Base-by-base conservation (phyloP, 2,329 filamentous ascomycete species). In the Neofusicoccum cordaticola region DNA sequence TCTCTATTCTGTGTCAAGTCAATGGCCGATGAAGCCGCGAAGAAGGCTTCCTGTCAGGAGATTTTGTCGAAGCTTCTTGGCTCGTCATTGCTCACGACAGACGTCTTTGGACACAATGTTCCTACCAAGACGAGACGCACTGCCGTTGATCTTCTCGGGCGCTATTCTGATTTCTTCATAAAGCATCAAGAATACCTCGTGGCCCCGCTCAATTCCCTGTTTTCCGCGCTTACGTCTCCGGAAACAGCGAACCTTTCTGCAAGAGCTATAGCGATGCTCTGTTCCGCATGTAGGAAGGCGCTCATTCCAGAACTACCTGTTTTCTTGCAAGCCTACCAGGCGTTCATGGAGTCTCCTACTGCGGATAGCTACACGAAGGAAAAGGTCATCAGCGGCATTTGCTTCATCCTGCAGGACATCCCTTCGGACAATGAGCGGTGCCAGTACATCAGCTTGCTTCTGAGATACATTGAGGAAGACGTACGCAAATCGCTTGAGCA, bases 101-200 rank as follows among this genome's bases (percentile, higher is more conserved):
- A 77, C 72, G 81, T 58, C 74, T 76, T 74, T 48, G 73, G 70
- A 27, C 62, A 78, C 2, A 76, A 80, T 2, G 82, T 92, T 11
- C 88, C 89, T 1, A 77, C 85, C 3, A 84, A 88, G 62, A 84
- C 88, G 17, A 84, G 87, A 57, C 87, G 91, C 70, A 89, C 89
- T 0, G 88, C 88, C 41, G 83, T 94, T 35, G 84, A 85, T 51
- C 77, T 91, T 45, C 87, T 94, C 45, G 90, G 90, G 68, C 84
- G 86, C 31, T 93, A 92, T 72, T 87, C 90, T 4, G 86, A 88
- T 62, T 95, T 91, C 76, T 94, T 96, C 74, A 85, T 90, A 70
- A 84, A 87, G 22, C 87, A 91, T 71, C 81, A 87, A 1, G 82
- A 85, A 37, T 86, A 87, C 66, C 82, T 96, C 0, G 88, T 90